Conservation (phyloP, 805 yeast genomes). For the Debaryomyces castellii region DNA sequence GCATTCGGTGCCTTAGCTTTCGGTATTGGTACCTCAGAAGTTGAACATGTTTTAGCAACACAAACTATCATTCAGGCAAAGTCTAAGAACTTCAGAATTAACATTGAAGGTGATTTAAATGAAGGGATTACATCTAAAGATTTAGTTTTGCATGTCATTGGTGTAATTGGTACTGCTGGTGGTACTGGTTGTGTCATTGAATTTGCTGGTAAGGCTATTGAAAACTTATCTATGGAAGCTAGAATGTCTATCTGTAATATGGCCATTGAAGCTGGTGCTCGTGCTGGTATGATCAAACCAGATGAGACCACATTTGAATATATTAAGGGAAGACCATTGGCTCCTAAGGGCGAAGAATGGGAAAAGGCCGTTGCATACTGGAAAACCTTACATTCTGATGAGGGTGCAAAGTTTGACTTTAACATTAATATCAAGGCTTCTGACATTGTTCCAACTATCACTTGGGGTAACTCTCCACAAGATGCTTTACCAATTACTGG, state of each 20-base stretch:
- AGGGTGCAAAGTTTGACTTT: slow-evolving; percentile 84
- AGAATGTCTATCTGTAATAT: slow-evolving; percentile 99
- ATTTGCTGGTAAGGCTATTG: slow-evolving; percentile 94
- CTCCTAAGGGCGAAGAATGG: slow-evolving; percentile 94
- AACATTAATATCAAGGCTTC: slow-evolving; percentile 78
- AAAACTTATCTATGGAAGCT: slow-evolving; percentile 90
- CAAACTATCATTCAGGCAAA: slow-evolving; percentile 93
- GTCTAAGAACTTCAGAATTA: slow-evolving; percentile 93
- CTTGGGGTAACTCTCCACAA: slow-evolving; percentile 99
- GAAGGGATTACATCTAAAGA: slow-evolving; percentile 97
- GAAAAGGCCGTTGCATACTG: slow-evolving; percentile 91
- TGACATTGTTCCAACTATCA: slow-evolving; percentile 92
- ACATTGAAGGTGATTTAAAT: slow-evolving; percentile 76
- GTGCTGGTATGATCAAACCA: slow-evolving; percentile 99
- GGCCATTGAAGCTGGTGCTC: slow-evolving; percentile 99
- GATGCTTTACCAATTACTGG: slow-evolving; percentile 96
- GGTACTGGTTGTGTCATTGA: slow-evolving; percentile 98
- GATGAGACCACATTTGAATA: slow-evolving; percentile 87
- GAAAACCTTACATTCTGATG: slow-evolving; percentile 84
- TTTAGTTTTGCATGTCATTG: slow-evolving; percentile 89
- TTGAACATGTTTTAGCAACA: slow-evolving; percentile 97
- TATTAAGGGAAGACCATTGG: slow-evolving; percentile 89
- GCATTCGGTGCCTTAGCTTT: slow-evolving; percentile 97
- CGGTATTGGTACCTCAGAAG: slow-evolving; percentile 99
- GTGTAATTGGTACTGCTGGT: slow-evolving; percentile 98